phyloP scores from a whole-genome alignment of 2,329 filamentous ascomycete species.

The Pseudogymnoascus sp. region DNA sequence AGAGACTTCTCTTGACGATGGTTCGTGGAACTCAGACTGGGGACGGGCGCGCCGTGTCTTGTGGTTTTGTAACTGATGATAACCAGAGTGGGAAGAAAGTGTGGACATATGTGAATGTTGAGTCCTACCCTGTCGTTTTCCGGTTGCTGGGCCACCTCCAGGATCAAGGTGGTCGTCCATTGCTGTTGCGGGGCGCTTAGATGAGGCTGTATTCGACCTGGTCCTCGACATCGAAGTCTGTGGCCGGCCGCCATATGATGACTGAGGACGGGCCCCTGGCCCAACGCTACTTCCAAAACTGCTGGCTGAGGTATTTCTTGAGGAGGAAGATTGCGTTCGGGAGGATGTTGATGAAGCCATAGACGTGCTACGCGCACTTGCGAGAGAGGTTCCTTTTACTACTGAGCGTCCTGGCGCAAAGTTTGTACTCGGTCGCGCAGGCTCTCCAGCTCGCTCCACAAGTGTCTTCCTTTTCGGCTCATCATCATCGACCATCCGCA shows the following conservation, averaged over 20 bases:
- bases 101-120: conserved; percentile 28
- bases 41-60: background rate
- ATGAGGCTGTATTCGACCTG: conserved; percentile 25
- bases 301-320: conserved; percentile 37
- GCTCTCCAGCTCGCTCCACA: conserved; percentile 39
- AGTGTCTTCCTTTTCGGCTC: conserved; percentile 54
- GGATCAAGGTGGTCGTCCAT: conserved; percentile 31
- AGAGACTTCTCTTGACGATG: conserved; percentile 31
- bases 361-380: conserved; percentile 26
- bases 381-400: conserved; percentile 24
- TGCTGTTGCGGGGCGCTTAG: conserved; percentile 35
- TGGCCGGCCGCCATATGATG: conserved; percentile 34
- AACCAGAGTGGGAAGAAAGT: conserved; percentile 17
- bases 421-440: background rate
- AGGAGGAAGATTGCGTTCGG: conserved; percentile 34
- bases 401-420: conserved; percentile 7
- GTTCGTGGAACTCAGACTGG: conserved; percentile 15
- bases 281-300: conserved; percentile 51
- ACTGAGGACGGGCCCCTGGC: conserved; percentile 39
- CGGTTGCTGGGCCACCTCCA: conserved; percentile 22
- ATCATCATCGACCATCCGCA: conserved; percentile 40
- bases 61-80: conserved; percentile 5
- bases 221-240: conserved; percentile 42
- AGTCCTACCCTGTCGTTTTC: conserved; percentile 45
- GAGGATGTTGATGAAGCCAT: conserved; percentile 33